Conservation (phyloP, 768 basidiomycete genomes). For the Chiua virens region DNA sequence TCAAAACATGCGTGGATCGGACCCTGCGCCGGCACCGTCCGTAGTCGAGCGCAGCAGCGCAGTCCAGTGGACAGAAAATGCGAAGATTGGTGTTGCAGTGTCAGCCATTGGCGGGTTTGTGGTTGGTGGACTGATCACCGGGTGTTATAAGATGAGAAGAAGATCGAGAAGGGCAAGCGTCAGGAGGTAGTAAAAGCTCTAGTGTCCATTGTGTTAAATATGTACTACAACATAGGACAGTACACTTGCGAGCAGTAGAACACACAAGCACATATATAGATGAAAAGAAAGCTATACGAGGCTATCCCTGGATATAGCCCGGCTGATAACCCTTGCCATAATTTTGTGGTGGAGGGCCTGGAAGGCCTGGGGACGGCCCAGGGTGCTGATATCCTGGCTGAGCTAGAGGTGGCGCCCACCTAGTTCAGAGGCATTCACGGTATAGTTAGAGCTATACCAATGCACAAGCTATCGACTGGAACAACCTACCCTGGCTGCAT, state of each 20-base stretch:
- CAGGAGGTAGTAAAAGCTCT: conserved; percentile 4
- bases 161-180: conserved; percentile 1
- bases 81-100: conserved; percentile 19
- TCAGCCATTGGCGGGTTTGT: conserved; percentile 38
- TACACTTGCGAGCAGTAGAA: not conserved
- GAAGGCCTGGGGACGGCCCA: conserved; percentile 7
- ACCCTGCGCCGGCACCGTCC: conserved; percentile 31
- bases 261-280: conserved; percentile 1
- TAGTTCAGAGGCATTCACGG: conserved; percentile 10
- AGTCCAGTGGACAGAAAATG: conserved; percentile 16
- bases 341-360: conserved; percentile 5
- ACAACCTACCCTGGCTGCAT: conserved; percentile 49
- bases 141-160: conserved; percentile 12
- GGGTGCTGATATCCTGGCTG: conserved; percentile 41
- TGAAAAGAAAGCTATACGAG: not conserved
- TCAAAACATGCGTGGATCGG: conserved; percentile 41
- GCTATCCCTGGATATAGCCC: conserved; percentile 22
- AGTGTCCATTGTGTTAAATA: not conserved
- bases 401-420: conserved; percentile 37
- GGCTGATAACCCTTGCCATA: conserved; percentile 29
- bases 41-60: conserved; percentile 2
- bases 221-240: not conserved
- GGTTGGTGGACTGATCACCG: conserved; percentile 31
- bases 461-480: no score
- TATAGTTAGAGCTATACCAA: not conserved